A percentile compares a stretch with the other conserved stretches of the same genome.
These are phyloP conservation scores for Leucocoprinus birnbaumii DNA, from an alignment of 768 basidiomycete genomes.

Conservation along the genomic window DNA sequence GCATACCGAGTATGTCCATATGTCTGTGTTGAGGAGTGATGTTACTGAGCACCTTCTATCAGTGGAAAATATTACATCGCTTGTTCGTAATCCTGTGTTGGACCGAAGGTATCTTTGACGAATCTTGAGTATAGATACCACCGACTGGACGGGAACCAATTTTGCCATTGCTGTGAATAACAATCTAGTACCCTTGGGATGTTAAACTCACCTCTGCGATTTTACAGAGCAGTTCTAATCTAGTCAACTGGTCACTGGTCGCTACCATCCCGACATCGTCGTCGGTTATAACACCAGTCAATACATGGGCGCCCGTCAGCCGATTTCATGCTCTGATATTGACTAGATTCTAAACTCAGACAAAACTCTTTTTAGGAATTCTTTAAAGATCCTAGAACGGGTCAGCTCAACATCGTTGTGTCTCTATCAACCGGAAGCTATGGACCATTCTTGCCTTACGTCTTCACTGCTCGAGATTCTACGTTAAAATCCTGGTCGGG, in stretches of 20 bases:
- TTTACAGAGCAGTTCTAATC: slow-evolving; percentile 26
- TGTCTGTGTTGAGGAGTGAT: background rate
- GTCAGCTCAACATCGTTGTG: slow-evolving; percentile 29
- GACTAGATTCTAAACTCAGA: background rate
- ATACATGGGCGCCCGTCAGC: slow-evolving; percentile 30
- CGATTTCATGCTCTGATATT: background rate
- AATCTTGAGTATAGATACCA: slow-evolving; percentile 23
- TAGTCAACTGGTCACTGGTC: slow-evolving; percentile 25
- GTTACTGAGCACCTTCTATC: background rate
- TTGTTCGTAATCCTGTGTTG: slow-evolving; percentile 17
- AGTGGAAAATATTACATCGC: slow-evolving; percentile 33
- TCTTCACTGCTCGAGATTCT: slow-evolving; percentile 28
- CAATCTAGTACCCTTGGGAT: too few species aligned
- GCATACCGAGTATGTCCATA: slow-evolving; percentile 28
- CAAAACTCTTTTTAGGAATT: slow-evolving; percentile 23
- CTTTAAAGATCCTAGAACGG: slow-evolving; percentile 32
- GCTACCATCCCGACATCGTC: slow-evolving; percentile 27
- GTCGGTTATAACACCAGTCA: slow-evolving; percentile 25
- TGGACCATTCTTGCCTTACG: slow-evolving; percentile 32
- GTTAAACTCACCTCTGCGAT: too few species aligned
- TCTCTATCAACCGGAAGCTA: slow-evolving; percentile 34
- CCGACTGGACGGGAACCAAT: slow-evolving; percentile 30
- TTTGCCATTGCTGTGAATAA: slow-evolving; percentile 30
- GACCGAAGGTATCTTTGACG: background rate
- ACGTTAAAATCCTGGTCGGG: slow-evolving; percentile 27